Conservation (phyloP, 148 eudicot species). For the Vaccinium vitisidaea region DNA sequence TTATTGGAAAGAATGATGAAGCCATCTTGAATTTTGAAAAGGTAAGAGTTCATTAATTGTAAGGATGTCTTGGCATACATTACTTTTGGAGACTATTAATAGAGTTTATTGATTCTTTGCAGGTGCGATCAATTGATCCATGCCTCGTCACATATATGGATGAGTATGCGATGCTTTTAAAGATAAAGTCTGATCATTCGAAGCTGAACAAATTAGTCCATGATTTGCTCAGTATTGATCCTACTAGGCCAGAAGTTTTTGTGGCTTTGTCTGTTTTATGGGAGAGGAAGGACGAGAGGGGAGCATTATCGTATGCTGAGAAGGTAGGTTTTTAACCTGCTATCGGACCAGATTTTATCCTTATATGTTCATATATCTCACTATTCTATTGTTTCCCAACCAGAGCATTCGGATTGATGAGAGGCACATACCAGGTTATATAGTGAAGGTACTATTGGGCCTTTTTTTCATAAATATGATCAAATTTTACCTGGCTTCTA, state of each 20-base stretch:
- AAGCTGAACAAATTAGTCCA: constrained; percentile 90
- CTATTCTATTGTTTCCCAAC: constrained; percentile 14
- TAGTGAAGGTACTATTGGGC: constrained; percentile 69
- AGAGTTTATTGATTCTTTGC: constrained; percentile 18
- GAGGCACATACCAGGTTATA: constrained; percentile 85
- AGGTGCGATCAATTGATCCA: constrained; percentile 94
- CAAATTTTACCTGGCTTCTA: not conserved
- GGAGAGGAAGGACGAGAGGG: constrained; percentile 94
- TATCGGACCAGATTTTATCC: constrained; percentile 10
- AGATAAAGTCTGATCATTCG: constrained; percentile 65
- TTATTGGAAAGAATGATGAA: constrained; percentile 73
- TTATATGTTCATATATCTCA: not conserved
- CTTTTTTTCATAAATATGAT: not conserved
- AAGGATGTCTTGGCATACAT: not conserved
- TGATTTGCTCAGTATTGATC: constrained; percentile 80
- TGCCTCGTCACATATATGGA: constrained; percentile 83
- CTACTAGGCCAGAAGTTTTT: constrained; percentile 86
- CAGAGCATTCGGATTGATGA: constrained; percentile 95
- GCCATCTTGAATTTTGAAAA: constrained; percentile 87
- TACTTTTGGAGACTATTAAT: not conserved
- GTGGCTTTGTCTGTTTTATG: constrained; percentile 89
- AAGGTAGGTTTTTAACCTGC: constrained; percentile 47
- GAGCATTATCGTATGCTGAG: constrained; percentile 79
- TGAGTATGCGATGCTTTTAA: constrained; percentile 97
- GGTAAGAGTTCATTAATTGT: constrained; percentile 36